Conservation (phyloP, 148 eudicot species). For the Vaccinium corymbosum region DNA sequence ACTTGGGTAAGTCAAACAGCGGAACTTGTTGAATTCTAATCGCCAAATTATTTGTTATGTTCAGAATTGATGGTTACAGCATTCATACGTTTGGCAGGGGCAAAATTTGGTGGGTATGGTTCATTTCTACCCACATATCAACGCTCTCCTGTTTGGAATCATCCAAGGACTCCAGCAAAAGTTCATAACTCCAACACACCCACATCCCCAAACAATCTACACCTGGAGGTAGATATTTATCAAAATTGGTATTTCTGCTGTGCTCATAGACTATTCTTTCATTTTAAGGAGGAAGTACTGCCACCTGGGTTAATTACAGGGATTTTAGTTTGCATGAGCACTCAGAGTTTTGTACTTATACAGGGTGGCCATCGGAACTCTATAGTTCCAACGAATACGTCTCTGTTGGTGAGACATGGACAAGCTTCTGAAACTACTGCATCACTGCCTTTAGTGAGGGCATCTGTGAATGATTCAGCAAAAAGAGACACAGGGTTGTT, state of each 20-base stretch:
- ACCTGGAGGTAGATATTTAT: slow-evolving; percentile 53
- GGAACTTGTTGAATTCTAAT: slow-evolving; percentile 11
- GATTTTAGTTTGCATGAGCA: slow-evolving; percentile 17
- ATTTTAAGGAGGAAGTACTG: slow-evolving; percentile 15
- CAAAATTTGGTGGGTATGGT: slow-evolving; percentile 93
- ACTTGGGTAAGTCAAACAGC: slow-evolving; percentile 68
- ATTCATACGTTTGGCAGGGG: slow-evolving; percentile 50
- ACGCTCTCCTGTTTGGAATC: slow-evolving; percentile 64
- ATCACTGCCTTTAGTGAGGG: slow-evolving; percentile 32
- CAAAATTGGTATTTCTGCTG: background rate
- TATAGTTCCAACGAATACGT: slow-evolving; percentile 42
- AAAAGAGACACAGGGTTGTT: slow-evolving; percentile 32
- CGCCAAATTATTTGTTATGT: slow-evolving; percentile 14
- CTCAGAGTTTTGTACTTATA: slow-evolving; percentile 27
- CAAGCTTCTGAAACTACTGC: slow-evolving; percentile 34
- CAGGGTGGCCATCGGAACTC: slow-evolving; percentile 53
- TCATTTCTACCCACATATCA: slow-evolving; percentile 83
- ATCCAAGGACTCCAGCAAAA: slow-evolving; percentile 57
- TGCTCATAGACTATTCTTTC: slow-evolving; percentile 4
- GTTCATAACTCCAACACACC: slow-evolving; percentile 39
- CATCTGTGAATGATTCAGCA: slow-evolving; percentile 25
- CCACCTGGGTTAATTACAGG: slow-evolving; percentile 11
- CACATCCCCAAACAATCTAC: slow-evolving; percentile 49
- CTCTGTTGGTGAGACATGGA: slow-evolving; percentile 43
- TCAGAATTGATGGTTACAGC: slow-evolving; percentile 30